Percentiles rank a stretch among this genome's conserved stretches.
phyloP scores from a whole-genome alignment of 1,284 basidiomycete species.

The Cryptococcus maquisensis region DNA sequence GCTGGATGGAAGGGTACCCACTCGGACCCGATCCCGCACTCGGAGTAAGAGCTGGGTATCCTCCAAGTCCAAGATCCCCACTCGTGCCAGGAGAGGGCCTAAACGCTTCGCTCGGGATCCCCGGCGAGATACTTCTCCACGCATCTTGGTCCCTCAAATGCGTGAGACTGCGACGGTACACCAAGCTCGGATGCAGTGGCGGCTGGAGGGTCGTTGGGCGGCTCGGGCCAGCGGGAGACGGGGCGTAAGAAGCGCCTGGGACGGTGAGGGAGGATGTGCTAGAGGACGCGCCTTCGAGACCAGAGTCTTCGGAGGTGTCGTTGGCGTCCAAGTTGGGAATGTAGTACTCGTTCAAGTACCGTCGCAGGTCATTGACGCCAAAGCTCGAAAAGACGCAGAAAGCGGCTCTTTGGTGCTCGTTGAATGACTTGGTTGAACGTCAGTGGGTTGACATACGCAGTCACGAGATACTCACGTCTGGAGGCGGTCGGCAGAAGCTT shows the following conservation, averaged over 20 bases:
- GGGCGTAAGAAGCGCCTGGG: constrained; percentile 11
- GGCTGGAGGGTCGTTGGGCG: neutral
- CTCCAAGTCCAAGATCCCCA: neutral
- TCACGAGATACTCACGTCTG: constrained; percentile 58
- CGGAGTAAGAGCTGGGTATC: neutral
- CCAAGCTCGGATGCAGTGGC: neutral
- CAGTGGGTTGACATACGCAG: neutral
- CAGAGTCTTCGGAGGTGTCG: constrained; percentile 13
- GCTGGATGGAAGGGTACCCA: neutral
- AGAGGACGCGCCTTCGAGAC: constrained; percentile 19
- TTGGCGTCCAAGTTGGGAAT: constrained; percentile 15
- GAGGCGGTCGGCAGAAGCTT: constrained; percentile 82
- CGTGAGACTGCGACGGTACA: neutral
- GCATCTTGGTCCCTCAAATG: neutral
- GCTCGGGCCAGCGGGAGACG: neutral
- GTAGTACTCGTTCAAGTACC: constrained; percentile 56
- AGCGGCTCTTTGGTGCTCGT: constrained; percentile 78
- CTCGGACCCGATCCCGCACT: neutral
- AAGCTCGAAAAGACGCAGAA: constrained; percentile 97
- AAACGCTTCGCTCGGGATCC: constrained; percentile 11
- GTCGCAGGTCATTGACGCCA: constrained; percentile 77
- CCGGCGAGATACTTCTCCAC: constrained; percentile 2
- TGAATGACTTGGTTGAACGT: constrained; percentile 67
- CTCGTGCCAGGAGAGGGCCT: neutral
- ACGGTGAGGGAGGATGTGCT: constrained; percentile 24